phyloP scores from a whole-genome alignment of 768 basidiomycete genomes.

The Amanita thiersii region DNA sequence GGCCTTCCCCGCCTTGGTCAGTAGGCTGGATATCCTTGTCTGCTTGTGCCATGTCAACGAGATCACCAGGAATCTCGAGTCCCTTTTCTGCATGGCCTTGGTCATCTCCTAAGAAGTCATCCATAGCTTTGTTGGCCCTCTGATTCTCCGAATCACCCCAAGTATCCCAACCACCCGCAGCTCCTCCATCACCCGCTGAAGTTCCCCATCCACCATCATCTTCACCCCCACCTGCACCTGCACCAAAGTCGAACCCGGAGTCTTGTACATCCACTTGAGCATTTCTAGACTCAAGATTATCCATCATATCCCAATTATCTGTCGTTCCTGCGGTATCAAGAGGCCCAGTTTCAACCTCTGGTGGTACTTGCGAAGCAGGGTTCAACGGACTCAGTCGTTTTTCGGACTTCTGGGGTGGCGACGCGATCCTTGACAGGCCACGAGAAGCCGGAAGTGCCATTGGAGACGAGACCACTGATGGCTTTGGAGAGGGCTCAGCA shows the following conservation, averaged over 20 bases:
- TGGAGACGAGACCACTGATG: conserved; percentile 1
- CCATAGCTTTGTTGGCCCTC: background rate
- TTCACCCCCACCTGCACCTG: no score
- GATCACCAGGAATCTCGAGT: no score
- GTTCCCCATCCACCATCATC: conserved; percentile 1
- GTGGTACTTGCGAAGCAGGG: conserved; percentile 18
- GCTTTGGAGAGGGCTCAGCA: conserved; percentile 1
- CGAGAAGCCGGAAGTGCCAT: conserved; percentile 2
- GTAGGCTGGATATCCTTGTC: no score
- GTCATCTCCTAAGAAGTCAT: background rate
- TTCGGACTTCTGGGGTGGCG: conserved; percentile 15
- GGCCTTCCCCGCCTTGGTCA: no score
- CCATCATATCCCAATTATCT: background rate
- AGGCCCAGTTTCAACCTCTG: conserved; percentile 8
- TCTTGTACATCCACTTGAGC: background rate
- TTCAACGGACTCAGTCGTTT: conserved; percentile 26
- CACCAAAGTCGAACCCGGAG: background rate
- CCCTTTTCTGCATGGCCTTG: no score
- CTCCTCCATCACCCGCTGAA: background rate
- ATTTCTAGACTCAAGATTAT: background rate
- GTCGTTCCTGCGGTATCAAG: conserved; percentile 14
- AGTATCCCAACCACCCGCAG: background rate
- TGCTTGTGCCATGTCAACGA: no score
- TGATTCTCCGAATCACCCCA: background rate
- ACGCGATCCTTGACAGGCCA: conserved; percentile 14